Conservation (phyloP, 164 flowering plant species). For the Magnolia kwangsiensis region DNA sequence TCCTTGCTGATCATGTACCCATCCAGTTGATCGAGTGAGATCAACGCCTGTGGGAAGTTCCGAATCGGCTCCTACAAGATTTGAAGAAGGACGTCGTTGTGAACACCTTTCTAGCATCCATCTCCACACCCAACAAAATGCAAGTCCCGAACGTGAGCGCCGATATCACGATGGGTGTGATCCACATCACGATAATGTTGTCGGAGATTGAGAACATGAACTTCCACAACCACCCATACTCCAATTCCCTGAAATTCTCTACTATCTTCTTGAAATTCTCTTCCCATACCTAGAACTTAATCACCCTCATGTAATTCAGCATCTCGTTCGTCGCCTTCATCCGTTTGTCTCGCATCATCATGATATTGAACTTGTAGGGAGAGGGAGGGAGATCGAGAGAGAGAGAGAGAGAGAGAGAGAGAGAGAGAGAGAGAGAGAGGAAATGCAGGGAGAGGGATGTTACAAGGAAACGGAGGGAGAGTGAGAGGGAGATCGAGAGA, state of each 20-base stretch:
- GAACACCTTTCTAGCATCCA: slow-evolving; percentile 43
- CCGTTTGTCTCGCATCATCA: slow-evolving; percentile 69
- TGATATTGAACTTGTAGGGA: slow-evolving; percentile 53
- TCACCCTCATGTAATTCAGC: slow-evolving; percentile 88
- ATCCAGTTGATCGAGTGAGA: slow-evolving; percentile 72
- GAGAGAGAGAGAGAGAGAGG: no score
- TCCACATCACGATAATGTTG: slow-evolving; percentile 74
- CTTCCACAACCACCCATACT: slow-evolving; percentile 74
- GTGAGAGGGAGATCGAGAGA: no score
- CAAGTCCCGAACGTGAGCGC: slow-evolving; percentile 39
- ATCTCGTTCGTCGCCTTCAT: slow-evolving; percentile 90
- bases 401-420: no score
- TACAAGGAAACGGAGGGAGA: no score
- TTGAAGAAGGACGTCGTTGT: slow-evolving; percentile 68
- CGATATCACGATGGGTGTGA: slow-evolving; percentile 63
- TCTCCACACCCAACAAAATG: slow-evolving; percentile 5
- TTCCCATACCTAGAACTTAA: slow-evolving; percentile 98
- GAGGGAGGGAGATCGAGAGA: no score
- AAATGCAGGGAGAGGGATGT: no score
- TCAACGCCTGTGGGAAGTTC: slow-evolving; percentile 81
- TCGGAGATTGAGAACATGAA: slow-evolving; percentile 61
- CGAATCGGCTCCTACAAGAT: slow-evolving; percentile 90
- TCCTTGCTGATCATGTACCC: slow-evolving; percentile 63
- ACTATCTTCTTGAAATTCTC: slow-evolving; percentile 74
- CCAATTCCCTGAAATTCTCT: slow-evolving; percentile 48